These are phyloP conservation scores for Mortierella alpina DNA, from an alignment of 192 early-diverging fungal genomes.

Conservation along the genomic window DNA sequence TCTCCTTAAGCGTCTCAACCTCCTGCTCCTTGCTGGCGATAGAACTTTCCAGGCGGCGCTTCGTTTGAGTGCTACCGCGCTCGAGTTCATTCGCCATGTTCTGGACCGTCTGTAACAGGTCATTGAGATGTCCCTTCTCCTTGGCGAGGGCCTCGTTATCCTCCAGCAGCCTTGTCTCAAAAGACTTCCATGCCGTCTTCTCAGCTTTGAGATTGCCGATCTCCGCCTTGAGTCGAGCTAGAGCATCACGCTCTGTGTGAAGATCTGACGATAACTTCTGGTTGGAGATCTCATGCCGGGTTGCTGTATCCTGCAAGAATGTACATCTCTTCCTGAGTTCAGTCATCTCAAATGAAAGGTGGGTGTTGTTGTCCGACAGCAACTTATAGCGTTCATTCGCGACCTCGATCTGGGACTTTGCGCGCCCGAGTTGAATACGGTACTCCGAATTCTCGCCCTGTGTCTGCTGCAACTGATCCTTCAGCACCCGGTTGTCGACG, in stretches of 20 bases:
- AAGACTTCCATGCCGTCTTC: conserved; percentile 61
- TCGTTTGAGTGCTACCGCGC: conserved; percentile 36
- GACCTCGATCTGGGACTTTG: conserved; percentile 69
- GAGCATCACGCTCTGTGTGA: conserved; percentile 59
- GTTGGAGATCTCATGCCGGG: conserved; percentile 69
- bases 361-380: conserved; percentile 60
- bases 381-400: conserved; percentile 72
- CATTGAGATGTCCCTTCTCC: conserved; percentile 65
- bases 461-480: conserved; percentile 60
- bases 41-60: conserved; percentile 54
- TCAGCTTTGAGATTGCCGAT: conserved; percentile 66
- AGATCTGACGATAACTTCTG: conserved; percentile 66
- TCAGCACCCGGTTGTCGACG: conserved; percentile 65
- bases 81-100: conserved; percentile 65
- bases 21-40: conserved; percentile 59
- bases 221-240: conserved; percentile 61
- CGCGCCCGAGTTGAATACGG: conserved; percentile 70
- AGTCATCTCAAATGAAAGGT: conserved; percentile 69
- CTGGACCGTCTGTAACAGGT: conserved; percentile 64
- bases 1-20: conserved; percentile 56
- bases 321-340: conserved; percentile 71
- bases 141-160: conserved; percentile 60
- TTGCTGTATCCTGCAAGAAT: conserved; percentile 58
- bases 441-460: conserved; percentile 68
- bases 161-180: conserved; percentile 61